Evolutionary conservation across 495 filamentous ascomycete species (phyloP), one percentile per base, ranked within the genome.

Genomic region (Podospora sp.): DNA sequence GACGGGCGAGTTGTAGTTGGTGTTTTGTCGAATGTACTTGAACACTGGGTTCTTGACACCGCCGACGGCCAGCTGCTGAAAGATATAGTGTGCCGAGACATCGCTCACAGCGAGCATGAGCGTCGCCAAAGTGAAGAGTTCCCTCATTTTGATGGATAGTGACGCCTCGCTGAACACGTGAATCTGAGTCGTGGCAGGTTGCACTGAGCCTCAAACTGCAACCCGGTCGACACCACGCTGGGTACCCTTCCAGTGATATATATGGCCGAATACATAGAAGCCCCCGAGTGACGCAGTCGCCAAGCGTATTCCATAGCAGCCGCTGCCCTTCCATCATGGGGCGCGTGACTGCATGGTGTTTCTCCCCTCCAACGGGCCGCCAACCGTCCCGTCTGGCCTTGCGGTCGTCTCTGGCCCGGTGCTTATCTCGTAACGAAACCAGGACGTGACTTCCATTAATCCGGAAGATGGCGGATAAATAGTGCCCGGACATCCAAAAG

Each of bases 1-100:
- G 11, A 88, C 86, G 9, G 85, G 86, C 29, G 83, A 86, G 76
- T 88, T 88, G 71, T 82, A 77, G 80, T 86, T 87, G 60, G 76
- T 81, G 78, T 86, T 85, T 59, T 78, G 77, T 22, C 86, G 81
- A 63, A 88, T 79, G 69, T 84, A 81, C 69, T 86, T 76, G 71
- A 83, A 88, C 20, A 75, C 71, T 29, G 69, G 64, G 21, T 80
- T 81, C 70, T 84, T 81, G 1, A 66, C 68, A 9, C 75, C 77
- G 18, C 80, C 82, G 53, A 82, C 76, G 0, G 76, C 76, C 49
- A 86, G 67, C 25, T 80, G 70, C 60, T 85, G 78, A 73, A 86
- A 87, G 68, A 84, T 82, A 71, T 82, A 82, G 68, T 82, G 79
- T 5, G 68, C 79, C 5, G 78, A 78, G 22, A 75, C 77, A 25